Percentiles rank a stretch among this genome's conserved stretches.
Evolutionary conservation across 768 basidiomycete genomes (phyloP).

Genomic region (Termitomyces sp.): DNA sequence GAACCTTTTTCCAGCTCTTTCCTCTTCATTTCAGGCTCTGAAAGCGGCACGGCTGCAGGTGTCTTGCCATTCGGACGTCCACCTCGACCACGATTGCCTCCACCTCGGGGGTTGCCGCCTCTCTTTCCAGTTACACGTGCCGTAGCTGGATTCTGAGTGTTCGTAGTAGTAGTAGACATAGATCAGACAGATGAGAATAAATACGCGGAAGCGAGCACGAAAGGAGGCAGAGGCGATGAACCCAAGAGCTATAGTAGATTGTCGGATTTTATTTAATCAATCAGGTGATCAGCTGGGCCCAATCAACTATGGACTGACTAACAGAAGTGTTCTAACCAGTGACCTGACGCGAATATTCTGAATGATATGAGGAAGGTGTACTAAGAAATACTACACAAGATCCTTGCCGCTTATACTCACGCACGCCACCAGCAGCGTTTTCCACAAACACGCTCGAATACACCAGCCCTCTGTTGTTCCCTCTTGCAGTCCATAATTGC

Average conservation of each 20-base stretch:
- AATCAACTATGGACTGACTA: not conserved
- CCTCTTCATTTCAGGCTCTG: not conserved
- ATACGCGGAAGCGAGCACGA: not conserved
- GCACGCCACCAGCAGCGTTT: constrained; percentile 31
- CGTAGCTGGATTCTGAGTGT: constrained; percentile 3
- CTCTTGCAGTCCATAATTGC: constrained; percentile 55
- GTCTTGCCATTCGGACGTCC: constrained; percentile 10
- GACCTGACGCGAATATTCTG: not conserved
- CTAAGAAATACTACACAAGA: not conserved
- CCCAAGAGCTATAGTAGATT: not conserved
- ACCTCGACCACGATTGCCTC: constrained; percentile 14
- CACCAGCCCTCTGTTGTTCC: constrained; percentile 48
- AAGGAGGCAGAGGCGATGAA: not conserved
- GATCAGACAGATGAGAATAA: not conserved
- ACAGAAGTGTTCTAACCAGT: too few relatives aligned
- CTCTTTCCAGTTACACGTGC: constrained; percentile 14
- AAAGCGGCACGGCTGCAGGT: not conserved
- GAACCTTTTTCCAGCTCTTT: not conserved
- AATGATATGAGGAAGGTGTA: not conserved
- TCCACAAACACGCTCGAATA: constrained; percentile 63
- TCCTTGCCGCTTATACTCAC: constrained; percentile 31
- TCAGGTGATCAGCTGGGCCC: constrained; percentile 18
- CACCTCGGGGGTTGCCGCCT: constrained; percentile 14
- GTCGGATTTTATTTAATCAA: constrained; percentile 18
- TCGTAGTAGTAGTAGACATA: constrained; percentile 1